Evolutionary conservation across 1,284 basidiomycete species (phyloP).

Genomic region (Fomitopsis schrenkii): DNA sequence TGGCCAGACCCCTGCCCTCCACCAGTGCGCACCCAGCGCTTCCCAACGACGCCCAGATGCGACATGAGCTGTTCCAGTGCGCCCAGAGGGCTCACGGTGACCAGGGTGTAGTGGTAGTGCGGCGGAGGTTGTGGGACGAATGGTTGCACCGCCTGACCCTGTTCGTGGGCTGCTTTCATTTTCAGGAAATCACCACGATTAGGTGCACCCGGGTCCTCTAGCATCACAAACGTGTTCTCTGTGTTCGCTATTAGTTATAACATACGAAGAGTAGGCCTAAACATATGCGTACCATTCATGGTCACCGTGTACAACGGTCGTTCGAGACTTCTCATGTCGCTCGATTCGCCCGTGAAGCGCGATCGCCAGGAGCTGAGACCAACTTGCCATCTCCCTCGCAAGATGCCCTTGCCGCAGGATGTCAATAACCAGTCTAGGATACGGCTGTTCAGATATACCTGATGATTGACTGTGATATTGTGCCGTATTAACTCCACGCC

Average conservation of each 20-base stretch:
- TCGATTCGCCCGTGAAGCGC: background rate
- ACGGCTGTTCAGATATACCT: constrained; percentile 33
- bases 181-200: constrained; percentile 29
- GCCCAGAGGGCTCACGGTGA: constrained; percentile 67
- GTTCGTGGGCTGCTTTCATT: constrained; percentile 44
- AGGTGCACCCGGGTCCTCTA: constrained; percentile 71
- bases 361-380: constrained; percentile 71
- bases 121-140: constrained; percentile 33
- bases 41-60: constrained; percentile 52
- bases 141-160: constrained; percentile 12
- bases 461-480: constrained; percentile 68
- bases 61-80: constrained; percentile 67
- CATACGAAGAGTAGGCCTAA: background rate
- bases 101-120: constrained; percentile 70
- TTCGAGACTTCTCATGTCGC: constrained; percentile 49
- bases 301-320: constrained; percentile 69
- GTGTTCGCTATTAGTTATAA: background rate
- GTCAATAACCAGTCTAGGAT: background rate
- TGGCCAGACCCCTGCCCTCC: constrained; percentile 47
- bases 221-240: constrained; percentile 68
- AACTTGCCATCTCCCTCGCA: constrained; percentile 61
- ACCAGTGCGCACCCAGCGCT: constrained; percentile 49
- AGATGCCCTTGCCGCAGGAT: constrained; percentile 40
- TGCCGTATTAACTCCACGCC: constrained; percentile 63
- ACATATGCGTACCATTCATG: constrained; percentile 44